These are phyloP conservation scores for Xylariaceae sp. DNA, from an alignment of 2,329 filamentous ascomycete genomes.

Conservation along the genomic window DNA sequence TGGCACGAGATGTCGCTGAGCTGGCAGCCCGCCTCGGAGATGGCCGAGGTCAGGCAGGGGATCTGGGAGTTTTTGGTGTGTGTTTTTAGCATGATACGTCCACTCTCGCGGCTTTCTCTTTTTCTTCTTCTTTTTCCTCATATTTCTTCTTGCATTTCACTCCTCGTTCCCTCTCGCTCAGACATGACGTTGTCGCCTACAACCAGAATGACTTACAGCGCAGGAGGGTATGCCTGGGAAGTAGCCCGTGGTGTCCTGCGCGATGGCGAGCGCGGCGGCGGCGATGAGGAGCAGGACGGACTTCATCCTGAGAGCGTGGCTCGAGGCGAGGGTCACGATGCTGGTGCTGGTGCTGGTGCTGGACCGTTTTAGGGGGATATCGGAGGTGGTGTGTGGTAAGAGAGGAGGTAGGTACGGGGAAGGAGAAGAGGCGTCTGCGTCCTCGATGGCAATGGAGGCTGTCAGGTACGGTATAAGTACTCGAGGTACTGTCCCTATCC, in stretches of 20 bases:
- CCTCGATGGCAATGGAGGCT: neutral
- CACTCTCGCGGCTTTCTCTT: too few species aligned
- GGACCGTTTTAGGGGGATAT: neutral
- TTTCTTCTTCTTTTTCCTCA: too few species aligned
- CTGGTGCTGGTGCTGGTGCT: neutral
- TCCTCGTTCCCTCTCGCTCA: too few species aligned
- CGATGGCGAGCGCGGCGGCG: conserved; percentile 20
- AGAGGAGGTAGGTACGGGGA: neutral
- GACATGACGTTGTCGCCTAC: neutral
- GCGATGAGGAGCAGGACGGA: conserved; percentile 13
- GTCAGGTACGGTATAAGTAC: too few species aligned
- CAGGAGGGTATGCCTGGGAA: conserved; percentile 28
- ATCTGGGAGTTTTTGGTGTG: conserved; percentile 22
- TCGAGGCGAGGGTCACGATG: neutral
- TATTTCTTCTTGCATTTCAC: too few species aligned
- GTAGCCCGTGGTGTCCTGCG: conserved; percentile 22
- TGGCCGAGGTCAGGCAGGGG: conserved; percentile 38
- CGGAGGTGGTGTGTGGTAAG: neutral
- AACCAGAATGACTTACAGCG: conserved; percentile 22
- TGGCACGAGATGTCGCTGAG: conserved; percentile 42
- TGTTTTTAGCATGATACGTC: conserved; percentile 2
- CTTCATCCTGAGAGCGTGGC: conserved; percentile 19
- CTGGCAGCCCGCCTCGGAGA: conserved; percentile 38
- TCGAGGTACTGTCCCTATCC: too few species aligned
- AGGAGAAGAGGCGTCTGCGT: neutral